Percentiles rank a stretch among this genome's conserved stretches.
These are phyloP conservation scores for Crithidia expoeki DNA, from an alignment of 208 protist species.

Conservation along the genomic window DNA sequence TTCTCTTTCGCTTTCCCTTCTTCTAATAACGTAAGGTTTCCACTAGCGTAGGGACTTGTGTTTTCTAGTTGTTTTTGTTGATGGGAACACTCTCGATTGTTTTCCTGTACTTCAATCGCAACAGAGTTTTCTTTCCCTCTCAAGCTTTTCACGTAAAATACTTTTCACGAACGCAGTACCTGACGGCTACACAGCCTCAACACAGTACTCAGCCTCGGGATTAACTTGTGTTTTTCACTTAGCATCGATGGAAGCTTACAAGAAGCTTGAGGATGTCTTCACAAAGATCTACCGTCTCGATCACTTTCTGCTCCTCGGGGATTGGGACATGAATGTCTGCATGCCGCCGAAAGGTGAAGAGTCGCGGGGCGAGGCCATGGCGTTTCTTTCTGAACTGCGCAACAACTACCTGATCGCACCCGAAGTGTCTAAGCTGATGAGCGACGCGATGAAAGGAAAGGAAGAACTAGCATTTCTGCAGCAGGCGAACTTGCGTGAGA, in stretches of 20 bases:
- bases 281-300: constrained; percentile 58
- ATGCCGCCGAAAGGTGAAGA: constrained; percentile 79
- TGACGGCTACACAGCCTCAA: too few species aligned
- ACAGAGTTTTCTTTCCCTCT: too few species aligned
- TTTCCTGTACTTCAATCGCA: too few species aligned
- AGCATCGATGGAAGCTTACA: constrained; percentile 65
- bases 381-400: constrained; percentile 41
- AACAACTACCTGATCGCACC: constrained; percentile 56
- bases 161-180: too few species aligned
- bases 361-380: constrained; percentile 65
- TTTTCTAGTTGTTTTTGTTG: too few species aligned
- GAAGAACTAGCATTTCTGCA: constrained; percentile 51
- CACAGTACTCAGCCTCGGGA: too few species aligned
- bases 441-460: constrained; percentile 31
- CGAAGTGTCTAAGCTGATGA: constrained; percentile 39
- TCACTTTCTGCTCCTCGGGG: constrained; percentile 50
- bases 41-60: too few species aligned
- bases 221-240: neutral
- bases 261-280: constrained; percentile 65
- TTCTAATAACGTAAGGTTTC: too few species aligned
- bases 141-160: too few species aligned
- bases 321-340: constrained; percentile 77
- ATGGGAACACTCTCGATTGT: too few species aligned
- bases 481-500: constrained; percentile 76
- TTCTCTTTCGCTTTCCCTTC: too few species aligned